Evolutionary conservation across 805 yeast species (phyloP), one percentile per base, ranked within the genome.

Genomic region (Ogataea methanolica): DNA sequence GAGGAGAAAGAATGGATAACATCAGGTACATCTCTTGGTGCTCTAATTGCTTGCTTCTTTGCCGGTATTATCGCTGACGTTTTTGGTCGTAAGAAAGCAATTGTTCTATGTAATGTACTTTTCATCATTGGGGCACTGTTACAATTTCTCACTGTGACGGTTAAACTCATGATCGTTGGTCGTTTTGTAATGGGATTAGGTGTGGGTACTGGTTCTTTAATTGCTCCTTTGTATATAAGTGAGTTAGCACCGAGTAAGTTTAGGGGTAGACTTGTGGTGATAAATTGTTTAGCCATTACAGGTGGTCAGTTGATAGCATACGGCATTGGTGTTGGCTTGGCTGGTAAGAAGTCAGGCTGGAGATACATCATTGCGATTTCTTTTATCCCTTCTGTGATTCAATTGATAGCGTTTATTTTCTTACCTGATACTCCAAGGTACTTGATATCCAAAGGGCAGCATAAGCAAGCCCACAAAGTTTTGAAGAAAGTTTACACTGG

Each of bases 361-460:
- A 80, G 97, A 66, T 79, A 89, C 39, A 75, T 89, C 26, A 97
- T 94, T 34, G 98, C 97, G 5, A 69, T 94, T 34, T 85, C 96
- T 42, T 78, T 94, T 72, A 78, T 92, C 29, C 98, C 98, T 14
- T 87, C 96, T 6, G 83, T 76, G 16, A 53, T 82, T 29, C 98
- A 92, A 70, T 78, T 88, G 64, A 72, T 73, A 19, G 76, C 88
- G 43, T 91, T 94, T 63, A 65, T 81, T 59, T 91, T 88, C 71
- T 77, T 92, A 66, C 98, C 99, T 12, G 99, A 92, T 62, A 90
- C 98, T 12, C 99, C 99, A 49, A 80, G 99, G 65, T 92, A 70
- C 64, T 82, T 92, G 59, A 82, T 92, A 41, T 81, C 86, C 74
- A 78, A 81, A 53, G 85, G 86, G 44, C 71, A 79, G 43, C 54